phyloP scores from a whole-genome alignment of 257 asterid species.

The Marsdenia floribunda region DNA sequence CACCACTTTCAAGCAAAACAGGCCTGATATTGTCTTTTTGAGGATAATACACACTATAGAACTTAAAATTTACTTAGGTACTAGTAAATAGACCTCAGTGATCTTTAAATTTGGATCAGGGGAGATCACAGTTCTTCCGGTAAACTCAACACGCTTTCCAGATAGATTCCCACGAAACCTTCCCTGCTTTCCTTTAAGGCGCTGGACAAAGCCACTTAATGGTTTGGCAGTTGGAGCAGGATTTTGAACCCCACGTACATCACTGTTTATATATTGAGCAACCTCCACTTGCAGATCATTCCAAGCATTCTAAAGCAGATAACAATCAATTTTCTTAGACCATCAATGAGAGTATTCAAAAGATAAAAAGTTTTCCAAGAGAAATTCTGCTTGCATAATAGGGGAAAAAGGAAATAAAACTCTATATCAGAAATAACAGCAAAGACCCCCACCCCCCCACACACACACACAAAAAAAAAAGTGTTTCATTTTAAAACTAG shows the following conservation, averaged over 20 bases:
- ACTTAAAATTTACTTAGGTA: background rate
- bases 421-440: background rate
- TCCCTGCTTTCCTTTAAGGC: conserved; percentile 95
- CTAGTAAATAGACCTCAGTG: conserved; percentile 51
- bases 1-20: background rate
- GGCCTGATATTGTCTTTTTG: background rate
- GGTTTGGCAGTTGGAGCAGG: conserved; percentile 32
- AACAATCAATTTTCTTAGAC: conserved; percentile 2
- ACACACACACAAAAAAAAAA: too few relatives aligned
- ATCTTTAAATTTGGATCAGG: conserved; percentile 94
- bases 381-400: background rate
- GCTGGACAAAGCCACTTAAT: conserved; percentile 87
- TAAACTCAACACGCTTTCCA: conserved; percentile 94
- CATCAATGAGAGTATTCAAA: background rate
- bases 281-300: conserved; percentile 64
- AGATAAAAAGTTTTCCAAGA: background rate
- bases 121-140: conserved; percentile 96
- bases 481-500: background rate
- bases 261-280: conserved; percentile 85
- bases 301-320: conserved; percentile 53
- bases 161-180: conserved; percentile 88
- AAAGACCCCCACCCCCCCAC: background rate
- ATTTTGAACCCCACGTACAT: conserved; percentile 53
- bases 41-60: background rate
- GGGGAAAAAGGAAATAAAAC: background rate